phyloP scores from a whole-genome alignment of 139 green algal genomes.

The Picochlorum sp. region DNA sequence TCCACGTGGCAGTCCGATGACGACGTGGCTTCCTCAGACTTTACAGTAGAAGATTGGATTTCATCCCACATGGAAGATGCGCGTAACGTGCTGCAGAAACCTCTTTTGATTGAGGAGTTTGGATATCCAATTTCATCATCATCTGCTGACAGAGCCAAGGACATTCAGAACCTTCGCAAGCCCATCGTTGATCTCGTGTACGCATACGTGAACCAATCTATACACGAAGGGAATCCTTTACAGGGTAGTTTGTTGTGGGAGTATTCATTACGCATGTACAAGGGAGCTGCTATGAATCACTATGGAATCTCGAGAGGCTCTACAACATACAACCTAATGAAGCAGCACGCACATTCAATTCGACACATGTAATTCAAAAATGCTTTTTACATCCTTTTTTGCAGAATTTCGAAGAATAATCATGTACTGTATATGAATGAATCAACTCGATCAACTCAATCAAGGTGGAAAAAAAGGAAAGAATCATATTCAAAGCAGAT shows the following conservation, averaged over 20 bases:
- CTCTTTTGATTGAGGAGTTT: slow-evolving; percentile 73
- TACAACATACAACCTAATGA: background rate
- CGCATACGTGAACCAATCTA: background rate
- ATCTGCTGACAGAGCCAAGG: too few relatives aligned
- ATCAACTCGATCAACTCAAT: background rate
- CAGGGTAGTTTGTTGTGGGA: background rate
- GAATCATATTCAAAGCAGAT: slow-evolving; percentile 3
- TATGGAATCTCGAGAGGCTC: slow-evolving; percentile 13
- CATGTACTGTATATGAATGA: background rate
- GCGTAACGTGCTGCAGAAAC: slow-evolving; percentile 43
- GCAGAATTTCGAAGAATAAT: too few relatives aligned
- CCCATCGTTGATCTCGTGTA: background rate
- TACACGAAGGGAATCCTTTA: background rate
- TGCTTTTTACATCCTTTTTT: too few relatives aligned
- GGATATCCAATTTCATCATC: background rate
- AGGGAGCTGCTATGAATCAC: too few relatives aligned
- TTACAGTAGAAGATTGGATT: slow-evolving; percentile 15
- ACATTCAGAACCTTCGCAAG: background rate
- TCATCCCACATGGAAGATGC: slow-evolving; percentile 26
- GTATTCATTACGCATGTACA: background rate
- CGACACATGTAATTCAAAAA: too few relatives aligned
- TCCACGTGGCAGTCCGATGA: slow-evolving; percentile 39
- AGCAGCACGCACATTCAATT: too few relatives aligned
- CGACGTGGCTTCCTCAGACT: slow-evolving; percentile 10
- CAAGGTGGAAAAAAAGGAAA: too few relatives aligned